Percentiles rank a stretch among this genome's conserved stretches.
Conservation (phyloP, 306 rosid genomes). For the Cercis canadensis region DNA sequence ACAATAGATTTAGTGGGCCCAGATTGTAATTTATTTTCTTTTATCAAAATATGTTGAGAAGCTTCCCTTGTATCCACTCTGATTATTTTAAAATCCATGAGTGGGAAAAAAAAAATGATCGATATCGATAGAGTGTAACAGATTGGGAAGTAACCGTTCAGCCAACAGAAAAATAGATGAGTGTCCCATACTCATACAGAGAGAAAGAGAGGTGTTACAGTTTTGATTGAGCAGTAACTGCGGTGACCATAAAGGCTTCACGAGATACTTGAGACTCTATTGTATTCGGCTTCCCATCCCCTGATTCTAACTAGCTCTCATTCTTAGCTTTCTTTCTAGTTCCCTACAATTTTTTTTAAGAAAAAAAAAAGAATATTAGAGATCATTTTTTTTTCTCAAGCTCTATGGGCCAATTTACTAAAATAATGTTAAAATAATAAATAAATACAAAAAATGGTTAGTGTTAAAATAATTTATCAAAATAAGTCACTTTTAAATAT, state of each 20-base stretch:
- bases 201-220: constrained; percentile 18
- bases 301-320: too few relatives aligned
- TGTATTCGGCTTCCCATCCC: neutral
- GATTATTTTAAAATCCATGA: neutral
- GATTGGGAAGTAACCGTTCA: constrained; percentile 21
- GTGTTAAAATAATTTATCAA: too few relatives aligned
- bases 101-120: neutral
- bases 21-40: neutral
- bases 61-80: too few relatives aligned
- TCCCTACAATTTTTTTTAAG: too few relatives aligned
- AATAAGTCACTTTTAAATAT: too few relatives aligned
- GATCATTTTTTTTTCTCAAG: too few relatives aligned
- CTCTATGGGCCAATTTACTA: too few relatives aligned
- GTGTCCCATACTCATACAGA: neutral
- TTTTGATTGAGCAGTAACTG: constrained; percentile 45
- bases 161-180: neutral
- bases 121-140: neutral
- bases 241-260: constrained; percentile 50
- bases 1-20: constrained; percentile 35
- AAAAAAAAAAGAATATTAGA: too few relatives aligned
- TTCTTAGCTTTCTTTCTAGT: too few relatives aligned
- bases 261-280: constrained; percentile 42
- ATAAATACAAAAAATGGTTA: too few relatives aligned
- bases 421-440: too few relatives aligned
- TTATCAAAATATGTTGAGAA: too few relatives aligned